These are phyloP conservation scores for Logfia minima DNA, from an alignment of 129 eudicot genomes.

Conservation along the genomic window DNA sequence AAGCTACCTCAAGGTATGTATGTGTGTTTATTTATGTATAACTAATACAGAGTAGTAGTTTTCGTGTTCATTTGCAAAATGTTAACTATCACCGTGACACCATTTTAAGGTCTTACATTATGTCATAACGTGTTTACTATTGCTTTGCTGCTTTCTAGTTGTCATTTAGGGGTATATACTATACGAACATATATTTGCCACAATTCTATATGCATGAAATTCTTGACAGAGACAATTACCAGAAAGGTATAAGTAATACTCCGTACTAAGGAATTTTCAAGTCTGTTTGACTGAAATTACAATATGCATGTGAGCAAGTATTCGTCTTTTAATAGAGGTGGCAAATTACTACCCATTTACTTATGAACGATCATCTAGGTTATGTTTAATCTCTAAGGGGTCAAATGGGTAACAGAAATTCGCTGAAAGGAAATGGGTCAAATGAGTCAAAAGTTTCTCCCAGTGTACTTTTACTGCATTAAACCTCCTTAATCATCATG, in stretches of 20 bases:
- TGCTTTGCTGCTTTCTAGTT: background rate
- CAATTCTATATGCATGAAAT: conserved; percentile 5
- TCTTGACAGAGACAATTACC: background rate
- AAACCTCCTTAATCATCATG: background rate
- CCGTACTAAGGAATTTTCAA: background rate
- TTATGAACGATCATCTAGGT: background rate
- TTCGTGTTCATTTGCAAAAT: conserved; percentile 5
- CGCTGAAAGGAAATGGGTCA: background rate
- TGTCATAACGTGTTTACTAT: background rate
- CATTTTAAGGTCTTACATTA: background rate
- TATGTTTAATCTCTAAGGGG: background rate
- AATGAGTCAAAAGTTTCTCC: background rate
- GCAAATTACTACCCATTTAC: background rate
- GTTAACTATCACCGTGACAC: background rate
- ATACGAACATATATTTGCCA: conserved; percentile 4
- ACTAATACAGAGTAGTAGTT: background rate
- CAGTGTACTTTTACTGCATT: background rate
- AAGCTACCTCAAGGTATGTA: conserved; percentile 40
- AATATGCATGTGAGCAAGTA: background rate
- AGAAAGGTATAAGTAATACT: background rate
- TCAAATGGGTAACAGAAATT: background rate
- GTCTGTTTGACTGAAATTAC: background rate
- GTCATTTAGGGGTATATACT: conserved; percentile 7
- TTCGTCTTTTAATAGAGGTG: background rate
- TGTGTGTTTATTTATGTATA: background rate